phyloP scores from a whole-genome alignment of 2,329 filamentous ascomycete genomes.

The Nannizzia gypsea region DNA sequence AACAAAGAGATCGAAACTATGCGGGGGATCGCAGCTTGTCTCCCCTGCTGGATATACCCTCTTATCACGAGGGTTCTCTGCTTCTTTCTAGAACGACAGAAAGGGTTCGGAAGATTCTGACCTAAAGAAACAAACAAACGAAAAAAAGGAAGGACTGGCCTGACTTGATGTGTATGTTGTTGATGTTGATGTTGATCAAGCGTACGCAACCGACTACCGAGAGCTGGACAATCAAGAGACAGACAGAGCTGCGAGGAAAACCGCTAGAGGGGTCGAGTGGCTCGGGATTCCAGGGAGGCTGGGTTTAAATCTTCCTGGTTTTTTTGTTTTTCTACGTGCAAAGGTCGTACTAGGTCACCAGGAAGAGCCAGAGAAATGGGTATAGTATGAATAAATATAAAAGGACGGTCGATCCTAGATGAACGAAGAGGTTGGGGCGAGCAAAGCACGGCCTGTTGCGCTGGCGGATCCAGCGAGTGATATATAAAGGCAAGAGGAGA shows the following conservation, averaged over 20 bases:
- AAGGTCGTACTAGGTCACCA: conserved; percentile 1
- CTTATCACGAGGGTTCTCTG: not conserved
- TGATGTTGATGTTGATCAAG: not conserved
- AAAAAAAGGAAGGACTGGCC: not conserved
- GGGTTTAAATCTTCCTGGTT: not conserved
- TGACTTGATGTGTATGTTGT: not conserved
- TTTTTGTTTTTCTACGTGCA: not conserved
- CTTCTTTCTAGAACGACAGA: not conserved
- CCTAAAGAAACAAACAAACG: not conserved
- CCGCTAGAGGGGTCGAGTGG: not conserved
- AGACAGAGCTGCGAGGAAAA: no score
- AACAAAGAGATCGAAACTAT: conserved; percentile 1
- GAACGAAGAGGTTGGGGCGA: not conserved
- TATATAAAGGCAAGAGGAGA: not conserved
- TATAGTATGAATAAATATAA: not conserved
- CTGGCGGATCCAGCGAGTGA: not conserved
- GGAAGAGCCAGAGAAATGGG: not conserved
- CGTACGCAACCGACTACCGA: not conserved
- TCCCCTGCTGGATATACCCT: not conserved
- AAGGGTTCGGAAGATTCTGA: not conserved
- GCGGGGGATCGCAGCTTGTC: not conserved
- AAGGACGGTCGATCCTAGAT: not conserved
- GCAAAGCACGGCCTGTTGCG: not conserved
- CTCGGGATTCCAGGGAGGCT: not conserved
- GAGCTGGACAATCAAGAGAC: not conserved